Conservation (phyloP, 2,329 filamentous ascomycete genomes). For the Metarhizium robertsii region DNA sequence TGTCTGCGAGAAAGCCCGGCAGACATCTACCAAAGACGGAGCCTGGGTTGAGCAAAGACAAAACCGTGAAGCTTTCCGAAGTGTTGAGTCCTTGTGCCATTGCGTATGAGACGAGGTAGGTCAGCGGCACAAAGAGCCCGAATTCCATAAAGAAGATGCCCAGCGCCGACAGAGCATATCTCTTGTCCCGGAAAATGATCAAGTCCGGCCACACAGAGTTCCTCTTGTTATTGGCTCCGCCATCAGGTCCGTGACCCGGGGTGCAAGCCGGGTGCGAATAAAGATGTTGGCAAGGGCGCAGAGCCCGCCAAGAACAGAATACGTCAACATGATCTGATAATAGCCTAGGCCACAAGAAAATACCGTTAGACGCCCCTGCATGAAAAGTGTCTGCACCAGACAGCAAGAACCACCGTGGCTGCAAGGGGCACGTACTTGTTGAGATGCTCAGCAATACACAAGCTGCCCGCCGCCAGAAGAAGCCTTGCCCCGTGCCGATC, state of each 20-base stretch:
- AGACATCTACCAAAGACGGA: conserved; percentile 68
- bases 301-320: conserved; percentile 61
- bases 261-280: conserved; percentile 45
- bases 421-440: not conserved
- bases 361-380: not conserved
- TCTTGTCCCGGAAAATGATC: conserved; percentile 48
- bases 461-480: conserved; percentile 56
- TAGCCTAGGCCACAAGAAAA: conserved; percentile 33
- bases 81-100: conserved; percentile 24
- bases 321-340: conserved; percentile 73
- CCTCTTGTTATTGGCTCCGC: conserved; percentile 10
- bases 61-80: conserved; percentile 51
- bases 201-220: conserved; percentile 47
- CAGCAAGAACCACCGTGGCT: too few species aligned
- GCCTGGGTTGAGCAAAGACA: conserved; percentile 74
- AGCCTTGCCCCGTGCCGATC: conserved; percentile 63
- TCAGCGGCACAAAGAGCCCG: conserved; percentile 64
- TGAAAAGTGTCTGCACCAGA: not conserved
- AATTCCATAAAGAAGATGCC: conserved; percentile 64
- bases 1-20: conserved; percentile 68
- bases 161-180: conserved; percentile 48
- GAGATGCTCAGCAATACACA: conserved; percentile 25
- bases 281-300: conserved; percentile 37
- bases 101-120: conserved; percentile 67
- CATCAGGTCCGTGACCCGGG: not conserved